phyloP scores from a whole-genome alignment of 108 stramenopile species.

The Seminavis robusta region DNA sequence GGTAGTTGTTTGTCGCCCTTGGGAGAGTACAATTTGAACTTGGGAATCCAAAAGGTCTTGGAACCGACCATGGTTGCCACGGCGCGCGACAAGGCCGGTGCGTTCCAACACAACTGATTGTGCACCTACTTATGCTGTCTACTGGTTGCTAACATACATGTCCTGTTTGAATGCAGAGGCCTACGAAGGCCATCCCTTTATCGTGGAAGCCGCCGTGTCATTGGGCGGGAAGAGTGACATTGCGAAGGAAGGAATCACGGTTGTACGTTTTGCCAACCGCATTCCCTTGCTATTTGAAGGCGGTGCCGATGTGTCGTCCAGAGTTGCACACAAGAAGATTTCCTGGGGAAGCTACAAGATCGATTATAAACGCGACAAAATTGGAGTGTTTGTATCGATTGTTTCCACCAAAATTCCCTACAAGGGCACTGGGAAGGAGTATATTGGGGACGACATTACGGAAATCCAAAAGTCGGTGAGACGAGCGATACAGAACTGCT shows the following conservation, averaged over 20 bases:
- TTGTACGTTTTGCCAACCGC: conserved; percentile 95
- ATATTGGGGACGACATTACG: conserved; percentile 87
- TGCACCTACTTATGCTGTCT: not conserved
- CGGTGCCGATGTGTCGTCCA: conserved; percentile 92
- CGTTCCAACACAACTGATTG: not conserved
- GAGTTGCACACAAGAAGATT: conserved; percentile 84
- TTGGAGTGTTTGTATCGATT: conserved; percentile 95
- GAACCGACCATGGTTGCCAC: conserved; percentile 89
- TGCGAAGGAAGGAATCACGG: conserved; percentile 89
- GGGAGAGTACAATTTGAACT: conserved; percentile 96
- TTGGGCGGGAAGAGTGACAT: conserved; percentile 77
- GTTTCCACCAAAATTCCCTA: conserved; percentile 97
- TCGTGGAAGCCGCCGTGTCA: conserved; percentile 96
- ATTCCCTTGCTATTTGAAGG: conserved; percentile 96
- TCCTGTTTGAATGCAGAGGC: conserved; percentile 30
- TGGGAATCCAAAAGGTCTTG: conserved; percentile 93
- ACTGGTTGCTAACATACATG: not conserved
- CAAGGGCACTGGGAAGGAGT: conserved; percentile 98
- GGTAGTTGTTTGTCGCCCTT: conserved; percentile 88
- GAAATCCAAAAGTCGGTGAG: conserved; percentile 80
- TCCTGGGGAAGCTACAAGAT: conserved; percentile 94
- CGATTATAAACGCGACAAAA: conserved; percentile 89
- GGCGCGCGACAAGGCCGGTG: conserved; percentile 49
- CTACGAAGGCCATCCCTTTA: conserved; percentile 94
- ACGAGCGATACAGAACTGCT: conserved; percentile 72